Evolutionary conservation across 495 filamentous ascomycete species (phyloP).

Genomic region (Penicillium psychrofluorescens): DNA sequence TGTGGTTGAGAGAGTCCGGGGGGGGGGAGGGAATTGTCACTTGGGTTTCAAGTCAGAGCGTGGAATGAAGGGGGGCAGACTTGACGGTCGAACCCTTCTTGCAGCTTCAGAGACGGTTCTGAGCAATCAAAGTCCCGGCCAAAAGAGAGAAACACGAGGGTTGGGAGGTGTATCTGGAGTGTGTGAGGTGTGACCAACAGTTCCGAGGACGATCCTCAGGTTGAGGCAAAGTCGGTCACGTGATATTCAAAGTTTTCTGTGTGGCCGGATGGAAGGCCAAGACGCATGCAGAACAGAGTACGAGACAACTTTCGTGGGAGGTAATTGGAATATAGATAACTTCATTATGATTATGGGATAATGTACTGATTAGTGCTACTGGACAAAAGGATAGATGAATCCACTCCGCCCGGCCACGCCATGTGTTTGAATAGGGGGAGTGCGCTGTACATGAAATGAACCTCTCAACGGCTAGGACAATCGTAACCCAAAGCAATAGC

Average conservation of each 20-base stretch:
- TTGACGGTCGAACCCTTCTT: slow-evolving; percentile 37
- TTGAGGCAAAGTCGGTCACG: neutral
- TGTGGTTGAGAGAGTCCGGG: slow-evolving; percentile 16
- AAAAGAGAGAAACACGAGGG: neutral
- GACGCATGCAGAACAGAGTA: too few species aligned
- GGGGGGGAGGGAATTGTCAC: slow-evolving; percentile 38
- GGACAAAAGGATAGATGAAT: slow-evolving; percentile 2
- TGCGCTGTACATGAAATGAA: slow-evolving; percentile 14
- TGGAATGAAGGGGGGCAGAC: slow-evolving; percentile 9
- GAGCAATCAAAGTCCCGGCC: too few species aligned
- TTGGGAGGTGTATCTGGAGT: neutral
- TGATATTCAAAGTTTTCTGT: neutral
- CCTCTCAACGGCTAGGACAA: too few species aligned
- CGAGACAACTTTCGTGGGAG: too few species aligned
- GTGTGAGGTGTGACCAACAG: too few species aligned
- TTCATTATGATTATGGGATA: slow-evolving; percentile 30
- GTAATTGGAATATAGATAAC: neutral
- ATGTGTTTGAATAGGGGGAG: neutral
- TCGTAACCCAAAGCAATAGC: neutral
- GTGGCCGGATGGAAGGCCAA: neutral
- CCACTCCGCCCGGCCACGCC: slow-evolving; percentile 1
- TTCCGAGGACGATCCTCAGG: too few species aligned
- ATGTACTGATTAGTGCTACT: slow-evolving; percentile 23
- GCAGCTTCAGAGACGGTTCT: neutral
- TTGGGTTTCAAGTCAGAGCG: slow-evolving; percentile 41